Conservation (phyloP, 257 asterid species). For the Przewalskia tangutica region DNA sequence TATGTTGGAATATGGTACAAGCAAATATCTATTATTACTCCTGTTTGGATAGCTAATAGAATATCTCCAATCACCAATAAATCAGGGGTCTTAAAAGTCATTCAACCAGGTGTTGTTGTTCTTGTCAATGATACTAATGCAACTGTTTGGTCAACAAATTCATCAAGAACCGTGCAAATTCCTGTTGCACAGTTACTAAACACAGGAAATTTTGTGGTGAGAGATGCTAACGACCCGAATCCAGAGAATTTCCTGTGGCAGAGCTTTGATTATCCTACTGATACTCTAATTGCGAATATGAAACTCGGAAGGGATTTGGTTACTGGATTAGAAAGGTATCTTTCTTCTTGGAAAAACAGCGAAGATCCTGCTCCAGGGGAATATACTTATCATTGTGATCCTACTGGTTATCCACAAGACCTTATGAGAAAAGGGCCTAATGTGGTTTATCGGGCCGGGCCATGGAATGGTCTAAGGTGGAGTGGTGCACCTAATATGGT, state of each 20-base stretch:
- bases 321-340: constrained; percentile 17
- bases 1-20: constrained; percentile 44
- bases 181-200: constrained; percentile 37
- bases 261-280: constrained; percentile 42
- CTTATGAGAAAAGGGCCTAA: not conserved
- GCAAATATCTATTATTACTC: constrained; percentile 9
- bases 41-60: constrained; percentile 35
- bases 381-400: constrained; percentile 18
- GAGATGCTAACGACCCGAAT: constrained; percentile 17
- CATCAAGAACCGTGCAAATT: constrained; percentile 6
- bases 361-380: constrained; percentile 28
- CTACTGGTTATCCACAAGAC: constrained; percentile 26
- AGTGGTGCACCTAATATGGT: constrained; percentile 16
- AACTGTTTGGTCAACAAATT: constrained; percentile 33
- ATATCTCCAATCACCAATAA: constrained; percentile 10
- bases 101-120: constrained; percentile 17
- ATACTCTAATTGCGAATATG: constrained; percentile 42
- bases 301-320: constrained; percentile 28
- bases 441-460: constrained; percentile 14
- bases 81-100: constrained; percentile 20
- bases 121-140: constrained; percentile 13
- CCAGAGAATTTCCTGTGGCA: constrained; percentile 33
- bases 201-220: constrained; percentile 38
- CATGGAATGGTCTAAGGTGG: constrained; percentile 34
- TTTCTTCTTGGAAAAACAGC: constrained; percentile 28